Evolutionary conservation across 2,329 filamentous ascomycete species (phyloP).

Genomic region (Cryphonectria parasitica): DNA sequence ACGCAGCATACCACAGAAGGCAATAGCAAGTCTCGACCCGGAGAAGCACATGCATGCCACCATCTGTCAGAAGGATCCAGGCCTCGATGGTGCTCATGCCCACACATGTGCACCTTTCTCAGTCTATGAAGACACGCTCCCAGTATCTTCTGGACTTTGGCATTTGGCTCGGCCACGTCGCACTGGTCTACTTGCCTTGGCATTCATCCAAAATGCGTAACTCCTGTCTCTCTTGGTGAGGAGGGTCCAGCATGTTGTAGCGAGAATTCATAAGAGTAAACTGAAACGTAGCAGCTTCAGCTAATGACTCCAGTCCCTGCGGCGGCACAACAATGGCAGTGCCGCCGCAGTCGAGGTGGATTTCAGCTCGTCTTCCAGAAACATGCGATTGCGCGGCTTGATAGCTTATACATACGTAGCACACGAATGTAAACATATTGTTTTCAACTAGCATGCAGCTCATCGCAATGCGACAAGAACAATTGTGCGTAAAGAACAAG

Average conservation of each 20-base stretch:
- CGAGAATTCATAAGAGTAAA: background rate
- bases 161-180: background rate
- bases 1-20: background rate
- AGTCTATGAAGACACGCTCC: background rate
- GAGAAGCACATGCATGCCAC: background rate
- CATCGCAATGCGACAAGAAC: background rate
- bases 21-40: background rate
- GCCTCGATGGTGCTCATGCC: background rate
- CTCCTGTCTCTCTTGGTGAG: background rate
- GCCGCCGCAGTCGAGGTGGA: background rate
- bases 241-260: background rate
- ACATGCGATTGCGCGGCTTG: background rate
- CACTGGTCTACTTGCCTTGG: background rate
- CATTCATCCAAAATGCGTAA: background rate
- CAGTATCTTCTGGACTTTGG: background rate
- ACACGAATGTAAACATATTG: background rate
- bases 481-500: background rate
- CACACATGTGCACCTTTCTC: background rate
- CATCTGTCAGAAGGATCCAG: background rate
- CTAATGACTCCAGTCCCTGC: background rate
- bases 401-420: background rate
- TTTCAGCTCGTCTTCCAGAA: background rate
- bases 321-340: background rate
- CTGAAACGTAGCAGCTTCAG: background rate
- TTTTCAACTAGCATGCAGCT: background rate